Evolutionary conservation across 768 basidiomycete genomes (phyloP).

Genomic region (Phanerodontia chrysosporium): DNA sequence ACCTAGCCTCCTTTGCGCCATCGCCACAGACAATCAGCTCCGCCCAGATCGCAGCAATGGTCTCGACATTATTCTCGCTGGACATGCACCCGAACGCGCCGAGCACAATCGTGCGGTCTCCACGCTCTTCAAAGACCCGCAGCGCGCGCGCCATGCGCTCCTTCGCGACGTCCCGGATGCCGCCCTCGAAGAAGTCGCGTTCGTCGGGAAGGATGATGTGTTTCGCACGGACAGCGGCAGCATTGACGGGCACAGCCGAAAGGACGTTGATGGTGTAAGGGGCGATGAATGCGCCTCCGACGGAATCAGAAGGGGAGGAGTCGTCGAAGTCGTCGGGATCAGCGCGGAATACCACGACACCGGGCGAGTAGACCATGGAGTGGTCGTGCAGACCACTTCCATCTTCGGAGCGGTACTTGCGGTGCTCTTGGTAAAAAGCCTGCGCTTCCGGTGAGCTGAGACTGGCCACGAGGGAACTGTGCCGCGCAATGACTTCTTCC

Average conservation of each 20-base stretch:
- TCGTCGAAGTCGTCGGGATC: slow-evolving; percentile 24
- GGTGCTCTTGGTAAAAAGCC: slow-evolving; percentile 39
- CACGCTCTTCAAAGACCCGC: slow-evolving; percentile 38
- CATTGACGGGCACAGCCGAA: slow-evolving; percentile 41
- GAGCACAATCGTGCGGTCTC: slow-evolving; percentile 35
- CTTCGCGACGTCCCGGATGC: slow-evolving; percentile 38
- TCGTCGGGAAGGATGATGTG: slow-evolving; percentile 32
- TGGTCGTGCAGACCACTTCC: slow-evolving; percentile 43
- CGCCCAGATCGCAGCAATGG: slow-evolving; percentile 42
- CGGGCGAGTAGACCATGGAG: slow-evolving; percentile 44
- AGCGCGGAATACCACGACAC: slow-evolving; percentile 38
- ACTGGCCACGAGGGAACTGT: slow-evolving; percentile 36
- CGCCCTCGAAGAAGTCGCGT: slow-evolving; percentile 32
- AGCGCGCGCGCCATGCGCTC: slow-evolving; percentile 46
- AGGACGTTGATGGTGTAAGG: slow-evolving; percentile 37
- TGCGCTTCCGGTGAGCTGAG: slow-evolving; percentile 30
- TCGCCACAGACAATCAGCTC: slow-evolving; percentile 37
- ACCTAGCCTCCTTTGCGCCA: slow-evolving; percentile 25
- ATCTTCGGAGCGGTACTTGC: slow-evolving; percentile 28
- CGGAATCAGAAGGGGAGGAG: slow-evolving; percentile 8
- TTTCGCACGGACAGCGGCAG: slow-evolving; percentile 36
- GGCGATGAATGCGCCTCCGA: slow-evolving; percentile 28
- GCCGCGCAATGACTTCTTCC: slow-evolving; percentile 39
- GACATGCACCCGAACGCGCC: slow-evolving; percentile 44
- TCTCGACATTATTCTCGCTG: slow-evolving; percentile 36